Percentiles rank a stretch among this genome's conserved stretches.
phyloP scores from a whole-genome alignment of 805 yeast species.

The Spathaspora hagerdaliae region DNA sequence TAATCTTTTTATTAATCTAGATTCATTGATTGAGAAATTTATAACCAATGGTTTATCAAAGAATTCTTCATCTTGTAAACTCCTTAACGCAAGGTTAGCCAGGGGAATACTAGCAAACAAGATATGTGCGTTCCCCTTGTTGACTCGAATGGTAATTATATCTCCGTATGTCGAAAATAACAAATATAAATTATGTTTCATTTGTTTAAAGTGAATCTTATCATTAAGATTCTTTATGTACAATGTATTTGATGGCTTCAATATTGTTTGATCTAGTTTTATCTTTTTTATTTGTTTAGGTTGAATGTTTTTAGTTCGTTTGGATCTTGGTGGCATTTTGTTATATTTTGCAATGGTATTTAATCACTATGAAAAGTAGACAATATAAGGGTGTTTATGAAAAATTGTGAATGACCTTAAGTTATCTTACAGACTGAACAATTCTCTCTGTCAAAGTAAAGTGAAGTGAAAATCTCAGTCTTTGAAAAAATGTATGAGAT shows the following conservation, averaged over 20 bases:
- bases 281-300: constrained; percentile 5
- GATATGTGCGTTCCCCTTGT: constrained; percentile 65
- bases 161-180: constrained; percentile 65
- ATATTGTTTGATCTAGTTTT: constrained; percentile 5
- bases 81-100: constrained; percentile 48
- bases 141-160: constrained; percentile 47
- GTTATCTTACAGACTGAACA: no score
- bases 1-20: constrained; percentile 16
- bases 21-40: constrained; percentile 30
- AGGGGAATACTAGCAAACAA: constrained; percentile 45
- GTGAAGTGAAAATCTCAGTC: no score
- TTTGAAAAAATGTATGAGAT: no score
- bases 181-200: constrained; percentile 54
- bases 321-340: background rate
- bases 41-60: constrained; percentile 51
- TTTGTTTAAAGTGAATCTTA: constrained; percentile 38
- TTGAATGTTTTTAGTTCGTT: background rate
- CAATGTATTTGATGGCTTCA: constrained; percentile 40
- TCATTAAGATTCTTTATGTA: constrained; percentile 60
- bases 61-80: constrained; percentile 44
- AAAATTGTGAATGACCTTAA: no score
- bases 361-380: no score
- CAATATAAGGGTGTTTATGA: no score
- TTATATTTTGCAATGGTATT: no score
- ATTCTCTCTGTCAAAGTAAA: no score